A percentile compares a stretch with the other conserved stretches of the same genome.
These are phyloP conservation scores for Arbutus unedo DNA, from an alignment of 148 eudicot species.

Conservation along the genomic window DNA sequence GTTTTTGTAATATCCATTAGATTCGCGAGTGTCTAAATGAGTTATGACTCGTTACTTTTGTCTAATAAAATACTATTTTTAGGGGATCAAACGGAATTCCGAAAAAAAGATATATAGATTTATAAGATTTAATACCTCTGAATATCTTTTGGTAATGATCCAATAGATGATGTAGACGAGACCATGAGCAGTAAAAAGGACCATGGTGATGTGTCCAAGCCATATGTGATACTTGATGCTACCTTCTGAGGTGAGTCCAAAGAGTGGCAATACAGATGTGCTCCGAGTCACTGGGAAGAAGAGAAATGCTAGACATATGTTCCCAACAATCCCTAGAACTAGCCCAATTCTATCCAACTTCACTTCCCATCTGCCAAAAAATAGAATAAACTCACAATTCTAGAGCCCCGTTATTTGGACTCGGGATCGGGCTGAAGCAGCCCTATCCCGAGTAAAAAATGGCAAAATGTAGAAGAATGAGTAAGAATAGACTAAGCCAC, in stretches of 20 bases:
- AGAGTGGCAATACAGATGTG: conserved; percentile 34
- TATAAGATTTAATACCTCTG: conserved; percentile 24
- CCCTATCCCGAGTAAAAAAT: too few relatives aligned
- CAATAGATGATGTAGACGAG: conserved; percentile 31
- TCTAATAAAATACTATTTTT: neutral
- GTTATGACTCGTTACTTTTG: neutral
- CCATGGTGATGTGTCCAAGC: conserved; percentile 46
- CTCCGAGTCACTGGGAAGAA: conserved; percentile 53
- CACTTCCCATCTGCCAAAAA: conserved; percentile 33
- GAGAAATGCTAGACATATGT: conserved; percentile 32
- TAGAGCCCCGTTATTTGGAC: too few relatives aligned
- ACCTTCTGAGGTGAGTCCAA: conserved; percentile 44
- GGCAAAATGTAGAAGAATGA: too few relatives aligned
- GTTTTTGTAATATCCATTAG: too few relatives aligned
- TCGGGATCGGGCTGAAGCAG: too few relatives aligned
- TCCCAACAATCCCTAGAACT: conserved; percentile 35
- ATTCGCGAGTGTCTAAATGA: too few relatives aligned
- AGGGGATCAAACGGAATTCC: neutral
- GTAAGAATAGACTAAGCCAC: too few relatives aligned
- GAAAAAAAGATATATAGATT: neutral
- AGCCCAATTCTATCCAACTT: conserved; percentile 24
- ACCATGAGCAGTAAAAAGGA: conserved; percentile 47
- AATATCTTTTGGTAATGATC: conserved; percentile 23
- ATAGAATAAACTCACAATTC: neutral
- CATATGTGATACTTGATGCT: conserved; percentile 52